Evolutionary conservation across 2,329 filamentous ascomycete species (phyloP), one percentile per base, ranked within the genome.

Genomic region (Claviceps sp.): DNA sequence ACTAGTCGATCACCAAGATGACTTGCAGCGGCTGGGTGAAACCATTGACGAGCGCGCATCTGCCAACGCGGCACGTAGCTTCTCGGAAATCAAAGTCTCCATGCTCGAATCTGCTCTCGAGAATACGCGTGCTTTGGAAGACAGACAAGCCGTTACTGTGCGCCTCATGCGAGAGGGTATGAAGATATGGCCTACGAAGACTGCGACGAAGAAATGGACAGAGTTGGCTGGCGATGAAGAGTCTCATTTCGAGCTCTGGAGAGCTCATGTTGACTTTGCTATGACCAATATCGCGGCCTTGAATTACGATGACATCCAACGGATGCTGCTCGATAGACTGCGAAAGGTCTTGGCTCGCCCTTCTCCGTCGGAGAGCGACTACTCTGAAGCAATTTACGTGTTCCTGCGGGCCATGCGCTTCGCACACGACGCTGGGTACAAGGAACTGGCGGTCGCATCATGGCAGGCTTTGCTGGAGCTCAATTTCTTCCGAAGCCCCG

Each of bases 381-480:
- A 56, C 6, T 53, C 54, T 3, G 68, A 72, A 53, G 62, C 62
- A 1, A 68, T 88, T 2, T 88, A 94, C 61, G 68, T 94, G 1
- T 77, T 95, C 17, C 70, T 94, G 1, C 79, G 88, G 42, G 64
- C 84, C n/a, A 91, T 87, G 0, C 67, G 80, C 2, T 85, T 93
- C 61, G 73, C 91, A 34, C 74, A 81, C 45, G 84, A 95, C 61
- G 74, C 85, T 46, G 91, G 91, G 0, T 95, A 85, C 62, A 71
- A 75, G 45, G 91, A 96, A 63, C 71, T 87, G 34, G 84, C 88
- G 1, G 71, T 87, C 3, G 88, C 84, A 10, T 74, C 85, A 5
- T 96, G 91, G 89, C 91, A 97, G 68, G 86, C 81, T 5, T 60
- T 86, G 1, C 67, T 96, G 0, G 91, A 96, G 61, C 72, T 85